Base-by-base conservation (phyloP, 805 yeast species). In the Candida qinlingensis region DNA sequence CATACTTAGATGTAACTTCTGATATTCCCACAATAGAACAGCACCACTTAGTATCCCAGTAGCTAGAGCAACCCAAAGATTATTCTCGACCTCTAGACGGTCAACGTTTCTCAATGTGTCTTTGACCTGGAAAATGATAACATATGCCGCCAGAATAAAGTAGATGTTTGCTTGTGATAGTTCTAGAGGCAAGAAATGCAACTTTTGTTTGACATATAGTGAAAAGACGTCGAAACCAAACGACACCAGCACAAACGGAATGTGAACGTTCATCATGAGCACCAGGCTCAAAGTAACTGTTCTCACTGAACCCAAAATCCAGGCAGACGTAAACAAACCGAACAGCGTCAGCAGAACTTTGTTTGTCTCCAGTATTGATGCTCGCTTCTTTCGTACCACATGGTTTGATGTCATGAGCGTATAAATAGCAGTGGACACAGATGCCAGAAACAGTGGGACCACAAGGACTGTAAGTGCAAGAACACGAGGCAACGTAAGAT, bases 291-390 rank as follows among this genome's bases (percentile, higher is more conserved):
- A 11, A 28, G 48, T 46, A 3, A 54, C 59, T 0, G 63, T 54
- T 47, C 64, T 54, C 4, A 60, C 49, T 6, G 63, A 54, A 0
- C 64, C 65, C 11, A 61, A 37, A 0, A 52, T 12, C 37, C 51
- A 43, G 0, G 57, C 47, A 4, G 51, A 36, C 0, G 46, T 7
- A n/a, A 56, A 51, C 7, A 61, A 31, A 0, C 55, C 55, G 4
- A 46, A 2, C 1, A 55, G 30, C 0, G 54, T 33, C 4, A 54
- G 2, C 6, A 54, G 45, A 2, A 46, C 44, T 19, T 37, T 35
- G 29, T 50, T 52, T 2, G 39, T 10, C 12, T 44, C 45, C 39
- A 28, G 44, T 3, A 37, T n/a, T 6, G 13, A 33, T 5, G 11
- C 34, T 4, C 34, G 36, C 6, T 46, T 50, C 30, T 43, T 35